phyloP scores from a whole-genome alignment of 345 rosid species.

The Dovyalis caffra region DNA sequence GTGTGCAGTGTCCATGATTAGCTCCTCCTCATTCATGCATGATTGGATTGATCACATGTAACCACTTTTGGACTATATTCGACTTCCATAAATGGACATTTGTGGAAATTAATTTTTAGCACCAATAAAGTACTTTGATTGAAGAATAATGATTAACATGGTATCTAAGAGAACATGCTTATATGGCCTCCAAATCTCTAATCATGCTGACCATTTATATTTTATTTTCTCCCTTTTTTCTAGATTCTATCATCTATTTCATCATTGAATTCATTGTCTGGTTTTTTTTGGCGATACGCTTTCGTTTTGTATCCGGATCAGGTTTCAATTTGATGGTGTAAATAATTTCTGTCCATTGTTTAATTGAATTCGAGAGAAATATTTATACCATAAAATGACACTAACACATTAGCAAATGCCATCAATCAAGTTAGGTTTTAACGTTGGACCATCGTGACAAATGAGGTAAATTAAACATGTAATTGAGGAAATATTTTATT shows the following conservation, averaged over 20 bases:
- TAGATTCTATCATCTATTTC: not conserved
- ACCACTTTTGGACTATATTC: constrained; percentile 18
- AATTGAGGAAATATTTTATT: too few species aligned
- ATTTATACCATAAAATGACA: too few species aligned
- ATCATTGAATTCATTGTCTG: not conserved
- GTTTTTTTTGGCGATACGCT: too few species aligned
- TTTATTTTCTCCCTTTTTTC: not conserved
- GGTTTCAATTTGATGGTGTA: too few species aligned
- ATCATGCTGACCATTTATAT: constrained; percentile 25
- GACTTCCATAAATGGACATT: constrained; percentile 7
- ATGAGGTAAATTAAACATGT: too few species aligned
- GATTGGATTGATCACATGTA: constrained; percentile 34
- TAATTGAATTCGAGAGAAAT: too few species aligned
- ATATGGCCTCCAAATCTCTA: constrained; percentile 35
- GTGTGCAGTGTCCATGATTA: constrained; percentile 24
- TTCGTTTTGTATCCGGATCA: too few species aligned
- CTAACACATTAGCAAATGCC: too few species aligned
- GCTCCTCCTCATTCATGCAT: constrained; percentile 26
- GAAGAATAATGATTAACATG: constrained; percentile 33
- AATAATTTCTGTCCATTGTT: too few species aligned
- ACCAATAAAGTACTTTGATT: constrained; percentile 17
- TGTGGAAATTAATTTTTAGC: not conserved
- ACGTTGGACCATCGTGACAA: not conserved
- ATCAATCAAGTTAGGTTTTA: too few species aligned
- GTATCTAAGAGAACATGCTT: constrained; percentile 53